A percentile compares a stretch with the other conserved stretches of the same genome.
Conservation (phyloP, 2,329 filamentous ascomycete genomes). For the Colletotrichum musicola region DNA sequence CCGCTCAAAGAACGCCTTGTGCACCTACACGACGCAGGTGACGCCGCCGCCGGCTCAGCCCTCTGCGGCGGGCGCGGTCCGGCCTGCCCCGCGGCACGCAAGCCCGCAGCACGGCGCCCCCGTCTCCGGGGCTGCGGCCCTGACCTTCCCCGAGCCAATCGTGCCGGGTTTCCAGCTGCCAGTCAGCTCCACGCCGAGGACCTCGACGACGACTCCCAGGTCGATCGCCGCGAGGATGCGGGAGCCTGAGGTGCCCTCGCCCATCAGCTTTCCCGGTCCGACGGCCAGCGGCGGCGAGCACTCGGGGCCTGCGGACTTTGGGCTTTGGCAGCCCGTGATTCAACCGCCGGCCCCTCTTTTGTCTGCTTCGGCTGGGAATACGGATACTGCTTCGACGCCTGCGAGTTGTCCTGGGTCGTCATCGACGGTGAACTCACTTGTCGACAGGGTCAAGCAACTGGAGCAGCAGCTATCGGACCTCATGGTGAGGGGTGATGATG, state of each 20-base stretch:
- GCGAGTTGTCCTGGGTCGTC: constrained; percentile 36
- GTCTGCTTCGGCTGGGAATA: background rate
- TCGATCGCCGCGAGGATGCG: background rate
- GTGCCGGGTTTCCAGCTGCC: constrained; percentile 16
- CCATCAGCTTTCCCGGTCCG: background rate
- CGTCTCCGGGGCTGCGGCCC: background rate
- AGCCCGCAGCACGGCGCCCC: constrained; percentile 3
- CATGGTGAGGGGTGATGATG: background rate
- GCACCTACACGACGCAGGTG: constrained; percentile 61
- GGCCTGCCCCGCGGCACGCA: background rate
- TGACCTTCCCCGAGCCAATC: constrained; percentile 23
- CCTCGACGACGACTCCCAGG: background rate
- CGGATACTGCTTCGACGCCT: constrained; percentile 39
- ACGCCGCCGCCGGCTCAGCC: constrained; percentile 44
- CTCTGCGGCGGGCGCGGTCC: background rate
- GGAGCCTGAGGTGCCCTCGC: background rate
- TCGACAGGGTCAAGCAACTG: constrained; percentile 56
- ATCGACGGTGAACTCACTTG: constrained; percentile 47
- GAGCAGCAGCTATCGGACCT: constrained; percentile 54
- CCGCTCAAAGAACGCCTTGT: constrained; percentile 66
- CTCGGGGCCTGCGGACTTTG: constrained; percentile 9
- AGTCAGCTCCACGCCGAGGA: background rate
- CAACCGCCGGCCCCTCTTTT: background rate
- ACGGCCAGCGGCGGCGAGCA: constrained; percentile 8
- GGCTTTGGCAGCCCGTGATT: constrained; percentile 13